Evolutionary conservation across 371 early-diverging fungal species (phyloP).

Genomic region (Mortierella polycephala): DNA sequence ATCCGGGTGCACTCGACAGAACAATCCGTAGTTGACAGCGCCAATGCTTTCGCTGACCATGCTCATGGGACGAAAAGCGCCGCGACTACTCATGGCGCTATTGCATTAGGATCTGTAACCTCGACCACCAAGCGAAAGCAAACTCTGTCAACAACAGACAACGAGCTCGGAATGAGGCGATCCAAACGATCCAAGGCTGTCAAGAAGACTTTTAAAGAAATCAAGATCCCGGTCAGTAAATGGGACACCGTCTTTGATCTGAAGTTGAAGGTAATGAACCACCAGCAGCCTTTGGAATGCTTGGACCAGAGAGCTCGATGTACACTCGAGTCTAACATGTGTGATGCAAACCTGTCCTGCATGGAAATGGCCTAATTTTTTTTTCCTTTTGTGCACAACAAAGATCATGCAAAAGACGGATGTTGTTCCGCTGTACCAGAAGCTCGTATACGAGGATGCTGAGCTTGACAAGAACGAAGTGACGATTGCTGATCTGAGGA

Average conservation of each 20-base stretch:
- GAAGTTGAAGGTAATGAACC: slow-evolving; percentile 31
- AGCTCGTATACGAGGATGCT: slow-evolving; percentile 13
- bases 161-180: slow-evolving; percentile 17
- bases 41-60: background rate
- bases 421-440: slow-evolving; percentile 49
- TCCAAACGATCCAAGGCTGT: slow-evolving; percentile 29
- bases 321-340: no score
- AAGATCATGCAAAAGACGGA: slow-evolving; percentile 47
- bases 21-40: background rate
- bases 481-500: slow-evolving; percentile 34
- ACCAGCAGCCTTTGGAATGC: no score
- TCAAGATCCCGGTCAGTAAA: slow-evolving; percentile 25
- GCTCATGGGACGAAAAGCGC: background rate
- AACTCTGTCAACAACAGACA: background rate
- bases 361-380: background rate
- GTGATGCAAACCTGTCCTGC: no score
- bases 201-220: slow-evolving; percentile 23
- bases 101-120: no score
- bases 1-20: slow-evolving; percentile 26
- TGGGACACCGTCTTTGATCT: slow-evolving; percentile 40
- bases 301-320: no score
- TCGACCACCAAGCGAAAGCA: slow-evolving; percentile 17
- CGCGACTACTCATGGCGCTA: background rate
- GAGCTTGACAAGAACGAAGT: slow-evolving; percentile 39
- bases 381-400: background rate